Conservation (phyloP, 108 stramenopile species). For the Mayamaea pseudoterrestris region DNA sequence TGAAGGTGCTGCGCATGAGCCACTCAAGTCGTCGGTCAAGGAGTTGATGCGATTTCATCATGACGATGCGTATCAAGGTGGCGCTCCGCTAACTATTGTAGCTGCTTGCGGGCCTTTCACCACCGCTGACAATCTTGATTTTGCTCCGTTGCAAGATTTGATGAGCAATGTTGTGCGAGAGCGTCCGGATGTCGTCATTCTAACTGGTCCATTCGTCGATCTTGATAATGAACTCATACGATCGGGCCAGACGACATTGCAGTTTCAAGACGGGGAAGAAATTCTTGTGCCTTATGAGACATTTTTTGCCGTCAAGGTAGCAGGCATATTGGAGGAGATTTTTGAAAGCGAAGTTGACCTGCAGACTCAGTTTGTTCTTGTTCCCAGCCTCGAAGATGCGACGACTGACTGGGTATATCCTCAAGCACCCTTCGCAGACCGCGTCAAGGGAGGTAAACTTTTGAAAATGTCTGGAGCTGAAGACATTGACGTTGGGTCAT, state of each 20-base stretch:
- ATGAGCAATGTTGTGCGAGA: constrained; percentile 36
- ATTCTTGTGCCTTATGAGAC: constrained; percentile 58
- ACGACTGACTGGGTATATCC: constrained; percentile 78
- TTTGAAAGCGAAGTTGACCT: constrained; percentile 30
- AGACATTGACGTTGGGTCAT: constrained; percentile 29
- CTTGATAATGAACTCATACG: constrained; percentile 47
- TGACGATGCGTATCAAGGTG: constrained; percentile 29
- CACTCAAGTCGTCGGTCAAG: constrained; percentile 22
- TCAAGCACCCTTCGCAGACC: constrained; percentile 71
- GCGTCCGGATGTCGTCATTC: constrained; percentile 85
- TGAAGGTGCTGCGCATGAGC: constrained; percentile 46
- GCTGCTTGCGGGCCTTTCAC: constrained; percentile 87
- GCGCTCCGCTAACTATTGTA: constrained; percentile 55
- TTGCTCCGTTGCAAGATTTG: constrained; percentile 83
- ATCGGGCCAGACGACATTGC: constrained; percentile 21
- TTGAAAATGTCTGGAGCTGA: constrained; percentile 17
- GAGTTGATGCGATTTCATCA: constrained; percentile 40
- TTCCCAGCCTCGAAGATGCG: constrained; percentile 91
- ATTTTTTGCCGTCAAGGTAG: constrained; percentile 63
- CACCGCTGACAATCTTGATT: constrained; percentile 76
- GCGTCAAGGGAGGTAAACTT: constrained; percentile 23
- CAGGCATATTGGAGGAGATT: constrained; percentile 42
- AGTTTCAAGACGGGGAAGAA: constrained; percentile 40
- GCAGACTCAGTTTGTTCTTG: constrained; percentile 85
- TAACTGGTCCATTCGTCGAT: constrained; percentile 95